phyloP scores from a whole-genome alignment of 169 alveolate genomes.

The Babesia ovata region DNA sequence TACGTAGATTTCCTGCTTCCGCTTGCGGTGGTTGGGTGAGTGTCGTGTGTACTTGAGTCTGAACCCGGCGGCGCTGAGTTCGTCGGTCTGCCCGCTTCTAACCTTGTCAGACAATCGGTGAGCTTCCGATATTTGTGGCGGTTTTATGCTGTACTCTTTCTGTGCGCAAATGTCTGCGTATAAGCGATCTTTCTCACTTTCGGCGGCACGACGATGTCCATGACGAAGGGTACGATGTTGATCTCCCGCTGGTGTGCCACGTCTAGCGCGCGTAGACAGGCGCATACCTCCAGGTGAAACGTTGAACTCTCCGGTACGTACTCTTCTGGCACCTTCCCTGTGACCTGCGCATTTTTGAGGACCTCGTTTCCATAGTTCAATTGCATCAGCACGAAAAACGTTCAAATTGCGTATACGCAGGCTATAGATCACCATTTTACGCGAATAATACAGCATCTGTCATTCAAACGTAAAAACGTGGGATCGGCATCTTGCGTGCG shows the following conservation, averaged over 20 bases:
- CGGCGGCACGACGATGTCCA: slow-evolving; percentile 78
- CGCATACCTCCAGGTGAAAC: slow-evolving; percentile 79
- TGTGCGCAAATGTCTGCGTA: slow-evolving; percentile 1
- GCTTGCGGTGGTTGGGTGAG: slow-evolving; percentile 68
- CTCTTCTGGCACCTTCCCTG: slow-evolving; percentile 41
- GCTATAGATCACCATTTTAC: neutral
- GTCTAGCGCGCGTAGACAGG: slow-evolving; percentile 74
- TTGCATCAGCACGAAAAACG: neutral
- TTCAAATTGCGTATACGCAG: neutral
- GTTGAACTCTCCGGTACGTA: slow-evolving; percentile 81
- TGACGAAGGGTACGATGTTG: slow-evolving; percentile 75
- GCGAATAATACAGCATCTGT: too few relatives aligned
- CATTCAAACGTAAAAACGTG: too few relatives aligned
- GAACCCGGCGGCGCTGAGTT: slow-evolving; percentile 49
- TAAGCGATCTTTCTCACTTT: slow-evolving; percentile 27
- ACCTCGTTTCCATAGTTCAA: too few relatives aligned
- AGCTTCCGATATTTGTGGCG: slow-evolving; percentile 48
- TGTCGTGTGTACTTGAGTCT: slow-evolving; percentile 62
- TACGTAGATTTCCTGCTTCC: slow-evolving; percentile 58
- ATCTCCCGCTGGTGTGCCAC: slow-evolving; percentile 77
- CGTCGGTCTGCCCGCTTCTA: slow-evolving; percentile 50
- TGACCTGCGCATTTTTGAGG: slow-evolving; percentile 7
- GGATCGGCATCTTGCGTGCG: too few relatives aligned
- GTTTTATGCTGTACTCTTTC: slow-evolving; percentile 40
- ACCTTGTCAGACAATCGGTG: slow-evolving; percentile 52